Conservation (phyloP, 371 early-diverging fungal species). For the Rhizopus delemar region DNA sequence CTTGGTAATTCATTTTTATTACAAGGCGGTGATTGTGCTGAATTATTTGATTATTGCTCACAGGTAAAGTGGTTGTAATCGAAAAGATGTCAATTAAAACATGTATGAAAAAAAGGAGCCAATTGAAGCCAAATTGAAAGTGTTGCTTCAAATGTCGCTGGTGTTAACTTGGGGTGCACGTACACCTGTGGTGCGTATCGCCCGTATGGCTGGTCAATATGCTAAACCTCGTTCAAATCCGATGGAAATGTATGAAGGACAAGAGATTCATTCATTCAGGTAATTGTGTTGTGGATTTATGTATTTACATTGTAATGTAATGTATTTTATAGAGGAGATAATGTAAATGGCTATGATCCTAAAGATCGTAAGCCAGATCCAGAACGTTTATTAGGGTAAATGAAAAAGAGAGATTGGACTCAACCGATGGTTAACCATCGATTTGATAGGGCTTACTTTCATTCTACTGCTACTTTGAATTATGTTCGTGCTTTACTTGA, state of each 20-base stretch:
- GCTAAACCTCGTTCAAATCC: constrained; percentile 96
- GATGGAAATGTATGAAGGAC: constrained; percentile 84
- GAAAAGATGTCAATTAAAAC: neutral
- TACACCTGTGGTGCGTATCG: constrained; percentile 91
- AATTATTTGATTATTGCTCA: constrained; percentile 94
- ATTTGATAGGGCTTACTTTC: constrained; percentile 82
- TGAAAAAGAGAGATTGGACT: neutral
- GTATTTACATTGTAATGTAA: too few species aligned
- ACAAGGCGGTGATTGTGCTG: constrained; percentile 98
- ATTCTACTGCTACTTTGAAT: constrained; percentile 96
- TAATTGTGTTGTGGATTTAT: constrained; percentile 7
- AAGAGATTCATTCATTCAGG: constrained; percentile 75
- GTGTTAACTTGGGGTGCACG: constrained; percentile 93
- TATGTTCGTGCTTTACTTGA: constrained; percentile 86
- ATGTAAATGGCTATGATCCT: constrained; percentile 92
- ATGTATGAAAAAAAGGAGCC: constrained; percentile 56
- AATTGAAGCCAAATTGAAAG: constrained; percentile 93
- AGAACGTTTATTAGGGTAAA: constrained; percentile 80
- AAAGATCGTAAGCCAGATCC: constrained; percentile 91
- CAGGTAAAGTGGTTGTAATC: constrained; percentile 50
- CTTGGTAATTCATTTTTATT: constrained; percentile 89
- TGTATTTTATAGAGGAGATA: constrained; percentile 74
- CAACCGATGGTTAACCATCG: too few species aligned
- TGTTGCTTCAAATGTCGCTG: constrained; percentile 94
- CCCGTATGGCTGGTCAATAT: constrained; percentile 97